Percentiles rank a stretch among this genome's conserved stretches.
Conservation (phyloP, 768 basidiomycete species). For the Phylloporus scabripes region DNA sequence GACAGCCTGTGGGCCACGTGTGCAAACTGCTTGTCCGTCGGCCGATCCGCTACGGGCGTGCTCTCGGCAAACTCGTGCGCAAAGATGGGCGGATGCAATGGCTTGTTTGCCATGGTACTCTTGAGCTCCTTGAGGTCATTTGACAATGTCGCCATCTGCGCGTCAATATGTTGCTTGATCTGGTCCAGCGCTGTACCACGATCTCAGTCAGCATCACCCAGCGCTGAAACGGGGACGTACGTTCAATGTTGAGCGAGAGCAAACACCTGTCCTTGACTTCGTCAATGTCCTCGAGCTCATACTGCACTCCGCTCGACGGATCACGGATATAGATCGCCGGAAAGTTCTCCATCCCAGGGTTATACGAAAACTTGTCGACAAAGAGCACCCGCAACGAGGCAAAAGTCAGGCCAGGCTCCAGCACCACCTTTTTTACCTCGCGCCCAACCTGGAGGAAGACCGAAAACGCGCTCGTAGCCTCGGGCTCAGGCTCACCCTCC, state of each 20-base stretch:
- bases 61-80: constrained; percentile 57
- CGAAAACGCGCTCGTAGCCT: constrained; percentile 38
- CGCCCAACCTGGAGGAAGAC: constrained; percentile 88
- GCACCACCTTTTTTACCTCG: constrained; percentile 79
- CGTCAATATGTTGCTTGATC: constrained; percentile 96
- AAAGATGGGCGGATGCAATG: constrained; percentile 47
- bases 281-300: constrained; percentile 91
- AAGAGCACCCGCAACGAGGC: constrained; percentile 79
- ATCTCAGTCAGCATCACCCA: constrained; percentile 4
- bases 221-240: constrained; percentile 49
- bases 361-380: constrained; percentile 92
- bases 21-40: constrained; percentile 71
- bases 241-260: constrained; percentile 92
- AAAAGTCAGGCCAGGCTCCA: constrained; percentile 70
- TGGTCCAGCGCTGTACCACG: constrained; percentile 78
- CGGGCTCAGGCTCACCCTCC: constrained; percentile 15
- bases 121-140: constrained; percentile 90
- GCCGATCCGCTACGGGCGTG: constrained; percentile 60
- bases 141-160: constrained; percentile 78
- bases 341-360: constrained; percentile 88
- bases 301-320: constrained; percentile 86
- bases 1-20: constrained; percentile 70
- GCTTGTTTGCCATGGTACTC: constrained; percentile 51
- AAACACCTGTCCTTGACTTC: constrained; percentile 88
- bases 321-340: constrained; percentile 95